Base-by-base conservation (phyloP, 2,329 filamentous ascomycete species). In the Ascosphaera pollenicola region DNA sequence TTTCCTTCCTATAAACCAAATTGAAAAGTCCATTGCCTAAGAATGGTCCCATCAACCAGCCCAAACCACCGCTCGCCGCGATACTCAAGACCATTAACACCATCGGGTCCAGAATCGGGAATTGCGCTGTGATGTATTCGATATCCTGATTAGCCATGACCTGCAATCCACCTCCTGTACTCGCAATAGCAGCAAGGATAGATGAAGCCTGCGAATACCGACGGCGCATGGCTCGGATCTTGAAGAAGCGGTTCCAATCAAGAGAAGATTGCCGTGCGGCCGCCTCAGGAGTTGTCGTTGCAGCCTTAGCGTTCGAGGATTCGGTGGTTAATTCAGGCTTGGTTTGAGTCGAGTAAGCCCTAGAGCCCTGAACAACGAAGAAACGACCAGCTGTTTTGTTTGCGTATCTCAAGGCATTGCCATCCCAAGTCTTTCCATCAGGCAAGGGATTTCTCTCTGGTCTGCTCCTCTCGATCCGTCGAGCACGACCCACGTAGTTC, bases 201-300 rank as follows among this genome's bases (percentile, higher is more conserved):
- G 80, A 87, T 46, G 83, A 84, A 38, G 69, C 70, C 30, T 92
- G 70, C 54, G 87, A 83, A 63, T 85, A 79, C 50, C 80, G 73
- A 43, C 87, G 77, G 41, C 87, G 80, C 43, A 75, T 78, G 50
- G 83, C 79, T 52, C 87, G 83, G 43, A 95, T 75, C 54, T 74
- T 73, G 66, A 95, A 92, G 66, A 93, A 95, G 39, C 73, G 75
- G 63, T 94, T 78, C 87, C 87, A 95, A 60, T 83, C 72, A 34
- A 85, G 70, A n/a, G 57, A 52, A 28, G 56, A 49, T 38, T 39
- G 40, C 39, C 42, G 46, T 40, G 51, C 45, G 40, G 4, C 37
- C 32, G 43, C 43, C 7, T 45, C 38, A 5, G 46, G 45, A 13
- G 31, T 37, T 16, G 43, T 38, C 3, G 41, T 13, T 10, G 36